Base-by-base conservation (phyloP, 495 filamentous ascomycete genomes). In the Trichoderma erinaceum region DNA sequence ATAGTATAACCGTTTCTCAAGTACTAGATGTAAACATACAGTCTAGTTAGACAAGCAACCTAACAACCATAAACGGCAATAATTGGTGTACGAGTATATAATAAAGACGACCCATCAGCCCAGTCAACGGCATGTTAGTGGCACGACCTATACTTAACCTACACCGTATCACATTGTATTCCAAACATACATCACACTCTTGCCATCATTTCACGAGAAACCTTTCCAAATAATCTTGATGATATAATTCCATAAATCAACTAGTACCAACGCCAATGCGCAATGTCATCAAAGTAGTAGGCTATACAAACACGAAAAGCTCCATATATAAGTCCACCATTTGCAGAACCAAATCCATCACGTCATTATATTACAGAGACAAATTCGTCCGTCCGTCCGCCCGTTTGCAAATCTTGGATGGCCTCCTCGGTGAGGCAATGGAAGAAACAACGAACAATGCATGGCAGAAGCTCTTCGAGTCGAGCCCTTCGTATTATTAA, bases 261-360 rank as follows among this genome's bases (percentile, higher is more conserved):
- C 35, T 38, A 38, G 44, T n/a, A 29, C 6, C 56, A 61, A 61
- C 56, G 56, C 56, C 56, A 61, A 29, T 29, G 27, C 21, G 56
- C 56, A 61, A 61, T 61, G 56, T 27, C 56, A 61, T 32, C 11
- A 61, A 11, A 15, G 16, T 13, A 16, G 35, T 38, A 38, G 35
- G 56, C 56, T 61, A 61, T 61, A 61, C 27, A 61, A 61, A 21
- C 10, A n/a, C n/a, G 15, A 61, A 61, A 61, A 61, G 23, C 27
- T 61, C 56, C 27, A 61, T 61, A 61, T 61, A 61, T 61, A 61
- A 61, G 23, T 61, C 27, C 56, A 32, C 25, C 23, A 29, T 25
- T 32, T 29, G 23, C 50, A 56, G 21, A 56, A 56, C 16, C 8
- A 61, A 32, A 13, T 61, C 56, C 56, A 61, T 32, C 56, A 61